Evolutionary conservation across 2,329 filamentous ascomycete species (phyloP).

Genomic region (Aspergillus texensis): DNA sequence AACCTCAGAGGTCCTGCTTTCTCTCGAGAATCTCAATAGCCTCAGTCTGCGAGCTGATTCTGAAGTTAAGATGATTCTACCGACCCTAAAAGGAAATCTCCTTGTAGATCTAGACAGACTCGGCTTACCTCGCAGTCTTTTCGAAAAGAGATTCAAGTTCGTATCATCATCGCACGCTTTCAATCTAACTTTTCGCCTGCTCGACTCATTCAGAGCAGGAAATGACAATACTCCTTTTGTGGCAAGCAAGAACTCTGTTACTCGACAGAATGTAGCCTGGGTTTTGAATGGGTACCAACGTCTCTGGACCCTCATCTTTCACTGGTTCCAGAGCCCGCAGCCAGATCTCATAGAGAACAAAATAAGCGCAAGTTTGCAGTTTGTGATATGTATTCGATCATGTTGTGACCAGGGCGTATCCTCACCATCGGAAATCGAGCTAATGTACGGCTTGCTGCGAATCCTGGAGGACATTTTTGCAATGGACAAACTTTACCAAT

Average conservation of each 20-base stretch:
- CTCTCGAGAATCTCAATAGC: slow-evolving; percentile 40
- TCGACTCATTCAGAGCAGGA: slow-evolving; percentile 33
- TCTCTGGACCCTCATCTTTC: slow-evolving; percentile 33
- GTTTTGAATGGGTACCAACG: slow-evolving; percentile 37
- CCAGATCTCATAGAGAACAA: slow-evolving; percentile 21
- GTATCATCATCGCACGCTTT: slow-evolving; percentile 31
- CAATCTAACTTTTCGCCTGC: slow-evolving; percentile 29
- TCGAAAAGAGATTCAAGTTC: slow-evolving; percentile 28
- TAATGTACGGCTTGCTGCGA: slow-evolving; percentile 34
- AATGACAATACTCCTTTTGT: slow-evolving; percentile 10
- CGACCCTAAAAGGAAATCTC: slow-evolving; percentile 28
- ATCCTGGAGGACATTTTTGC: slow-evolving; percentile 34
- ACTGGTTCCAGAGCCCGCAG: slow-evolving; percentile 28
- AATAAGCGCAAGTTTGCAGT: slow-evolving; percentile 28
- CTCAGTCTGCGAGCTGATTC: slow-evolving; percentile 12
- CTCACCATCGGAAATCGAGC: slow-evolving; percentile 28
- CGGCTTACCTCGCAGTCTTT: slow-evolving; percentile 32
- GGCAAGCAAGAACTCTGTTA: slow-evolving; percentile 23
- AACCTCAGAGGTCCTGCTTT: slow-evolving; percentile 47
- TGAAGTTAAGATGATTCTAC: slow-evolving; percentile 26
- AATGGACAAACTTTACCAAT: slow-evolving; percentile 24
- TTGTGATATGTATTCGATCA: slow-evolving; percentile 28
- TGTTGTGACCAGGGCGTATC: slow-evolving; percentile 26
- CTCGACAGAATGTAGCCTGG: slow-evolving; percentile 39
- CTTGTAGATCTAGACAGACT: slow-evolving; percentile 35